Conservation (phyloP, 768 basidiomycete genomes). For the Termitomyces sp. region DNA sequence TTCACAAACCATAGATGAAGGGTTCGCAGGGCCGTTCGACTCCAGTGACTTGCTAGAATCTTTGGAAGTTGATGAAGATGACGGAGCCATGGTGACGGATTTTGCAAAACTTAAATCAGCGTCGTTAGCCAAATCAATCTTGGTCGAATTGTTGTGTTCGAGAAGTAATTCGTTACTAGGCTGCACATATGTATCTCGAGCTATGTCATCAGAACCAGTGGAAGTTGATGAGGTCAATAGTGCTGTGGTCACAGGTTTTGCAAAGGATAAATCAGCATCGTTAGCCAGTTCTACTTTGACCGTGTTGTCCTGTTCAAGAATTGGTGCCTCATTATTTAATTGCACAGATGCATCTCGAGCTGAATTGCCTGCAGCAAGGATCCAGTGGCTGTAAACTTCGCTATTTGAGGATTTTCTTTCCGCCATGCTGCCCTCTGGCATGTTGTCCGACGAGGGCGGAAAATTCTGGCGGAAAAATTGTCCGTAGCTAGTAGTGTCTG, state of each 20-base stretch:
- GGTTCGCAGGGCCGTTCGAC: background rate
- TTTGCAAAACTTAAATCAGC: background rate
- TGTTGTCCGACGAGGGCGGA: background rate
- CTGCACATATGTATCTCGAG: background rate
- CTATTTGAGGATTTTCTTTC: background rate
- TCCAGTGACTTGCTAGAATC: background rate
- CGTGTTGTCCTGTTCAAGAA: background rate
- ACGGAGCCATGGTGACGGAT: background rate
- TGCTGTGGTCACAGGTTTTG: background rate
- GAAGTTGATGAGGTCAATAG: background rate
- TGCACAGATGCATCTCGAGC: background rate
- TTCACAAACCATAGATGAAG: background rate
- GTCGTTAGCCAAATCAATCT: background rate
- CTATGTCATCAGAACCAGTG: background rate
- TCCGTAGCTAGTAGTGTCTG: background rate
- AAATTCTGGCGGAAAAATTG: background rate
- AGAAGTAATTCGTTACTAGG: background rate
- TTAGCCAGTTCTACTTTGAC: background rate
- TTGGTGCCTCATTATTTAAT: background rate
- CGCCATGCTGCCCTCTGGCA: background rate
- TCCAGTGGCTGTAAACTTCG: background rate
- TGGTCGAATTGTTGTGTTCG: background rate
- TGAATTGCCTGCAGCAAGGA: background rate
- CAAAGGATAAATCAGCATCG: background rate
- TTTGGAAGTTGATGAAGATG: background rate